Percentiles rank a stretch among this genome's conserved stretches.
phyloP scores from a whole-genome alignment of 2,329 filamentous ascomycete species.

The Fusarium neocosmosporiellum region DNA sequence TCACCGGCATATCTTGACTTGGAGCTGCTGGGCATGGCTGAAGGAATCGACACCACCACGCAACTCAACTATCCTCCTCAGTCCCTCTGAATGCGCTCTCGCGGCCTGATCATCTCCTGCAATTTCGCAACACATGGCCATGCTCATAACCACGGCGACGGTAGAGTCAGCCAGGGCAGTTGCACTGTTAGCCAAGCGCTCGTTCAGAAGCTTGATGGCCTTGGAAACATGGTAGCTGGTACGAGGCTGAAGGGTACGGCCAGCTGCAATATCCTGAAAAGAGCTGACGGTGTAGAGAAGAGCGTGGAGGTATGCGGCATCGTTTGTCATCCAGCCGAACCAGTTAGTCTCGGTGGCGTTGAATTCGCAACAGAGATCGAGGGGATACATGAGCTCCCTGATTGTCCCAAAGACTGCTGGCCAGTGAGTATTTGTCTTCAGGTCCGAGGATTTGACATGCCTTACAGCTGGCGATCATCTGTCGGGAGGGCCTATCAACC shows the following conservation, averaged over 20 bases:
- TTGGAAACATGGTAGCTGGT: background rate
- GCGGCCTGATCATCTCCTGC: background rate
- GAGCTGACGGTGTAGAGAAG: background rate
- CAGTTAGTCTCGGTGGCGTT: background rate
- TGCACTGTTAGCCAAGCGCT: background rate
- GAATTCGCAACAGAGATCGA: background rate
- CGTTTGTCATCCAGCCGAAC: conserved; percentile 1
- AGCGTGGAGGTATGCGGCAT: conserved; percentile 1
- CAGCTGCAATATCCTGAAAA: background rate
- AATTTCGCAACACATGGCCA: background rate
- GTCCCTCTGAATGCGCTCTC: background rate
- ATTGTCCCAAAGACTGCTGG: background rate
- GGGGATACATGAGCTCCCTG: background rate
- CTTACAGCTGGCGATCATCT: background rate
- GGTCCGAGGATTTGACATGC: background rate
- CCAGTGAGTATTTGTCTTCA: background rate
- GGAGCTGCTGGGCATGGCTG: background rate
- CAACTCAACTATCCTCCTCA: background rate
- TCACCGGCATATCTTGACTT: conserved; percentile 3
- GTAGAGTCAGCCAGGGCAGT: background rate
- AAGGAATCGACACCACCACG: background rate
- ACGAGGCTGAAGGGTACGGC: background rate
- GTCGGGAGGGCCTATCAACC: background rate
- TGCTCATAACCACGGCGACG: background rate
- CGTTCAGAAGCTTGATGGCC: background rate